Conservation (phyloP, 1,284 basidiomycete species). For the Ganoderma multipileum region DNA sequence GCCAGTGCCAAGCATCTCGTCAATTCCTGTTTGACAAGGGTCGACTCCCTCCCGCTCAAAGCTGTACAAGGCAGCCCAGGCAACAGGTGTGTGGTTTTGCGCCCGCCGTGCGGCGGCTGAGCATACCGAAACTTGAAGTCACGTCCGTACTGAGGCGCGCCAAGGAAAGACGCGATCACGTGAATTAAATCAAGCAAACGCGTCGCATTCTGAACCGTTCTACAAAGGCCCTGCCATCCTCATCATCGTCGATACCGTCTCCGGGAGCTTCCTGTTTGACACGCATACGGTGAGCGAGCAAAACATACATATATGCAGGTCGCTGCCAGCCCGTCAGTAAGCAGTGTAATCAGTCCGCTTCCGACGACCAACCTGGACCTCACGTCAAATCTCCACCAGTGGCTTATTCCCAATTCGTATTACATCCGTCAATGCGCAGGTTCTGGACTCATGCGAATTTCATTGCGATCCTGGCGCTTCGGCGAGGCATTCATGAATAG, state of each 20-base stretch:
- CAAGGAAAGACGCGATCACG: constrained; percentile 20
- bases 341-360: background rate
- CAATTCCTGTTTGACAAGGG: no score
- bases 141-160: no score
- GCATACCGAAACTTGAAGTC: no score
- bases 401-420: background rate
- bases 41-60: no score
- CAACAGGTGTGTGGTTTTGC: no score
- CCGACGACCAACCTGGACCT: background rate
- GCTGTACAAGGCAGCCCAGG: no score
- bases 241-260: background rate
- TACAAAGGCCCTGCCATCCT: background rate
- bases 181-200: constrained; percentile 9
- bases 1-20: no score
- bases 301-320: background rate
- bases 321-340: no score
- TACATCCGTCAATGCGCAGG: background rate
- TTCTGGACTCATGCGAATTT: background rate
- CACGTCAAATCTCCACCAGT: background rate
- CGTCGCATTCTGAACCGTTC: constrained; percentile 11
- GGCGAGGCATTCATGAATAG: background rate
- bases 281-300: no score
- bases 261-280: no score
- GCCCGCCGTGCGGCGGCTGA: no score
- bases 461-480: background rate